A percentile compares a stretch with the other conserved stretches of the same genome.
Conservation (phyloP, 108 stramenopile species). For the Phaeodactylum tricornutum region DNA sequence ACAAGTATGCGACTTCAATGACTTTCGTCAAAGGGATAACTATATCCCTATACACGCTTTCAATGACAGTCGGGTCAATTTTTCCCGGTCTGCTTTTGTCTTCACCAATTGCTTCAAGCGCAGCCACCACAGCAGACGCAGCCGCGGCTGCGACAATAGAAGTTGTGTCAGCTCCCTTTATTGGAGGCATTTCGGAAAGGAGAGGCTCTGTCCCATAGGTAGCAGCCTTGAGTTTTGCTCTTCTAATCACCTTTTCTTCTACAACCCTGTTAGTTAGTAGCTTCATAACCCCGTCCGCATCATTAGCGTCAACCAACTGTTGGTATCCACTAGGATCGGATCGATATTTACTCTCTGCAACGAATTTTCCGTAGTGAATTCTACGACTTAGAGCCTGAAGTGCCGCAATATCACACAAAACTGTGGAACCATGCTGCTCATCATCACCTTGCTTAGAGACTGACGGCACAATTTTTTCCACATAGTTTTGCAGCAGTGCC, state of each 20-base stretch:
- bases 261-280: constrained; percentile 92
- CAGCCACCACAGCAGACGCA: constrained; percentile 65
- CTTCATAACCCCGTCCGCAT: constrained; percentile 90
- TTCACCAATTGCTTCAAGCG: constrained; percentile 45
- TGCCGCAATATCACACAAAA: constrained; percentile 80
- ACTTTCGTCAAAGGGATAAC: constrained; percentile 98
- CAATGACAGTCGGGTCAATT: constrained; percentile 87
- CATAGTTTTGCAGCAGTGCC: constrained; percentile 72
- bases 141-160: constrained; percentile 65
- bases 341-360: constrained; percentile 94
- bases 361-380: constrained; percentile 97
- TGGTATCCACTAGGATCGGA: constrained; percentile 80
- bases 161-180: constrained; percentile 30
- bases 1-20: constrained; percentile 94
- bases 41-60: constrained; percentile 84
- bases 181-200: constrained; percentile 25
- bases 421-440: constrained; percentile 93
- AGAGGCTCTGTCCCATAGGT: constrained; percentile 91
- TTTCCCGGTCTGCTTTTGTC: constrained; percentile 41
- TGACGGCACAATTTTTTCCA: constrained; percentile 72
- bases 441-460: constrained; percentile 81
- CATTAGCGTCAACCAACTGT: constrained; percentile 77
- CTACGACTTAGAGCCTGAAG: constrained; percentile 87
- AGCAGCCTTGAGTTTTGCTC: constrained; percentile 86
- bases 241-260: constrained; percentile 85